A percentile compares a stretch with the other conserved stretches of the same genome.
Conservation (phyloP, 2,329 filamentous ascomycete species). For the Talaromyces sp. region DNA sequence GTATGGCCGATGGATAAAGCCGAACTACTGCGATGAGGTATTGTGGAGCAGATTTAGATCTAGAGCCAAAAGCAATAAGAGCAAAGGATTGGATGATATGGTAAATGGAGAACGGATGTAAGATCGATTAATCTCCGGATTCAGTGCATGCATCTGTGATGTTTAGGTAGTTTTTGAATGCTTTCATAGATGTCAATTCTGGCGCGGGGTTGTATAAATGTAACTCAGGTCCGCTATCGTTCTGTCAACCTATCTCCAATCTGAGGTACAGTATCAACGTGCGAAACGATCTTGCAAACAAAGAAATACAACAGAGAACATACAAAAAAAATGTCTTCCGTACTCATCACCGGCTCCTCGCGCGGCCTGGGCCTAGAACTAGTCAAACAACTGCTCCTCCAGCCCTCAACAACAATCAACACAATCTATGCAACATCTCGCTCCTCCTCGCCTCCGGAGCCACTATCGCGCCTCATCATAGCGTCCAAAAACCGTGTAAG, state of each 20-base stretch:
- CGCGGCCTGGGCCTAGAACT: slow-evolving; percentile 11
- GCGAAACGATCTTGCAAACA: too few relatives aligned
- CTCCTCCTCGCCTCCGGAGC: neutral
- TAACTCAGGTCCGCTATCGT: neutral
- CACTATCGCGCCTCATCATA: neutral
- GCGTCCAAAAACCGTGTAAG: neutral
- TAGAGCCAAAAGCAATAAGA: too few relatives aligned
- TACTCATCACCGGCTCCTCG: slow-evolving; percentile 13
- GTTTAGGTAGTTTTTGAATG: too few relatives aligned
- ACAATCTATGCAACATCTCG: slow-evolving; percentile 12
- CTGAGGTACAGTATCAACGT: too few relatives aligned
- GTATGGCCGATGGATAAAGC: neutral
- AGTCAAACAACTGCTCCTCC: neutral
- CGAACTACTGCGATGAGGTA: neutral
- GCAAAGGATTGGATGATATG: too few relatives aligned
- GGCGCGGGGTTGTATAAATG: neutral
- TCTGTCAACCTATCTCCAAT: too few relatives aligned
- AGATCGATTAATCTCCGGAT: neutral
- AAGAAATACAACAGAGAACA: neutral
- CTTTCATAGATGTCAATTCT: too few relatives aligned
- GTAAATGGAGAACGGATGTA: neutral
- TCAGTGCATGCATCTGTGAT: neutral
- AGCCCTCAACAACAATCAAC: slow-evolving; percentile 1
- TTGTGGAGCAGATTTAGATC: too few relatives aligned
- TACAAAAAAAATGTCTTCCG: slow-evolving; percentile 9